Evolutionary conservation across 73 alveolate species (phyloP), one percentile per base, ranked within the genome.

Genomic region (Effrenium voratum): DNA sequence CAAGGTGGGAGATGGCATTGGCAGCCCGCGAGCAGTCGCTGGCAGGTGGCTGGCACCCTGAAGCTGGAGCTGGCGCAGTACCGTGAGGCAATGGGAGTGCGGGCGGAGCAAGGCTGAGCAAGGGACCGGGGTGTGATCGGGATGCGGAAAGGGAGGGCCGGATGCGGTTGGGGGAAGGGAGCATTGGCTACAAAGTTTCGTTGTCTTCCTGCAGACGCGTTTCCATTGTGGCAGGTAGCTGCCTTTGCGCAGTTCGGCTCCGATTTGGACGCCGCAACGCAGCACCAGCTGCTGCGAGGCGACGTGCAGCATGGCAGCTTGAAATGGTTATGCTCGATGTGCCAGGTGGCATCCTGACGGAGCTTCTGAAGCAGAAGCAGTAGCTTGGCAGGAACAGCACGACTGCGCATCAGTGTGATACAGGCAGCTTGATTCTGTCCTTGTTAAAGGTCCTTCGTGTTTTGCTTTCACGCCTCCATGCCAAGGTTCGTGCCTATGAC

Each of bases 171-270:
- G 99, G 99, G 99, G 99, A 52, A 8, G 19, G 63, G 63, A 19
- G 63, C 63, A 52, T 12, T 8, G 63, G 19, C 63, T 12, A 52
- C 8, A 52, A 8, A 52, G 19, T 52, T 52, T 19, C 63, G n/a
- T n/a, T n/a, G n/a, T n/a, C n/a, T n/a, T n/a, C n/a, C n/a, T n/a
- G n/a, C 19, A 52, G 63, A 52, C 63, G 63, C 68, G 12, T 12
- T 12, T 55, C 72, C 72, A 57, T 1, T 57, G n/a, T 57, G 3
- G 72, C 72, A 99, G 99, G 99, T 99, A 93, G 99, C 99, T 76
- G 99, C 99, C 99, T 99, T 99, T 99, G 99, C 99, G 68, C 99
- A 99, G 99, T 99, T 99, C 99, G 99, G 99, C 32, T 93, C 99
- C 36, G 99, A 99, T 87, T 82, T 99, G 97, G 99, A 99, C 84